phyloP scores from a whole-genome alignment of 2,329 filamentous ascomycete genomes.

The Sclerotinia trifoliorum region DNA sequence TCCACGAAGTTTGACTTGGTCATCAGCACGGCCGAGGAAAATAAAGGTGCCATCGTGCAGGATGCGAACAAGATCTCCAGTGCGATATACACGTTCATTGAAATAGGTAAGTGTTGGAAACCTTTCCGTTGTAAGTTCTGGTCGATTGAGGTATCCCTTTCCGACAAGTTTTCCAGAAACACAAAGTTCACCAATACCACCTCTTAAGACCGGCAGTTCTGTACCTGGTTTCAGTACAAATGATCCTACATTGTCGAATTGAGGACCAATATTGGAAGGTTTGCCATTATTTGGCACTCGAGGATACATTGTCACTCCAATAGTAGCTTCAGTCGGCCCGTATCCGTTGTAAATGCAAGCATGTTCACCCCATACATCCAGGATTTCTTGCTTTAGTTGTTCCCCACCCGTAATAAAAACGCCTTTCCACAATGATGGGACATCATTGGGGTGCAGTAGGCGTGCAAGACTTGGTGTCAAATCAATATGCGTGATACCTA shows the following conservation, averaged over 20 bases:
- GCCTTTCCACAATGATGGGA: constrained; percentile 74
- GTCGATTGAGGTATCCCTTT: constrained; percentile 80
- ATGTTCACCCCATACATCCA: constrained; percentile 79
- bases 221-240: constrained; percentile 73
- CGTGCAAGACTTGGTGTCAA: constrained; percentile 84
- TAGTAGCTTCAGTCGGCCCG: constrained; percentile 89
- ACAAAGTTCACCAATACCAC: constrained; percentile 83
- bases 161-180: constrained; percentile 84
- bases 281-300: constrained; percentile 75
- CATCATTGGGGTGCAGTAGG: constrained; percentile 73
- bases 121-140: constrained; percentile 71
- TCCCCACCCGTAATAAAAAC: constrained; percentile 95
- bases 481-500: constrained; percentile 86
- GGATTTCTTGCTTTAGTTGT: constrained; percentile 81
- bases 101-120: constrained; percentile 65
- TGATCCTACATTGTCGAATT: constrained; percentile 84
- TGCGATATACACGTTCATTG: constrained; percentile 72
- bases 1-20: constrained; percentile 88
- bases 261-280: constrained; percentile 81
- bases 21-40: constrained; percentile 83
- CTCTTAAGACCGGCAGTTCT: constrained; percentile 68
- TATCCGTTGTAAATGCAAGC: constrained; percentile 89
- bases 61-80: constrained; percentile 82
- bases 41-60: constrained; percentile 79
- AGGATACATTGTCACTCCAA: constrained; percentile 88